phyloP scores from a whole-genome alignment of 2,329 filamentous ascomycete genomes.

The Nothophaeocryptopus gaeumannii region DNA sequence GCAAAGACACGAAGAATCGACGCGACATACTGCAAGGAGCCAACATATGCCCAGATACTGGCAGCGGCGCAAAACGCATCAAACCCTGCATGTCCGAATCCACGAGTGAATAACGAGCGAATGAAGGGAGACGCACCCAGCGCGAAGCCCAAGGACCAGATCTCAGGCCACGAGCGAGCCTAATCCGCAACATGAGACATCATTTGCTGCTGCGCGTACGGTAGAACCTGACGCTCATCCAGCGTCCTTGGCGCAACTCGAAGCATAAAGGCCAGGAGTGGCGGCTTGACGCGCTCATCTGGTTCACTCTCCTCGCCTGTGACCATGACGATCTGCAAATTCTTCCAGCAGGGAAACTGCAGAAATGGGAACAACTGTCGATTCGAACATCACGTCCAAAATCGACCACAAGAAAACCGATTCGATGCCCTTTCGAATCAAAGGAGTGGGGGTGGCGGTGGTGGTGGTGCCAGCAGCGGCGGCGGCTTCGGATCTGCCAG shows the following conservation, averaged over 20 bases:
- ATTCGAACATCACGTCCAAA: slow-evolving; percentile 2
- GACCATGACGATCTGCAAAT: slow-evolving; percentile 54
- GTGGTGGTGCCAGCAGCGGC: neutral
- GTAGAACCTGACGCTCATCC: neutral
- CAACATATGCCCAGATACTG: no score
- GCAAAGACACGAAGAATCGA: no score
- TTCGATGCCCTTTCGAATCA: slow-evolving; percentile 7
- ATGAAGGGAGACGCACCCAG: no score
- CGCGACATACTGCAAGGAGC: no score
- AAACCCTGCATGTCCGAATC: no score
- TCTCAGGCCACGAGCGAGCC: no score
- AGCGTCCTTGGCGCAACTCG: neutral
- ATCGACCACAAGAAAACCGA: slow-evolving; percentile 8
- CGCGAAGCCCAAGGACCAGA: no score
- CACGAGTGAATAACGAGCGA: no score
- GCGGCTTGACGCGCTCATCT: neutral
- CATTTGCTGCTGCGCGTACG: no score
- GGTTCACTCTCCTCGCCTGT: neutral
- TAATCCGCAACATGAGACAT: no score
- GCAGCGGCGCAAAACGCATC: no score
- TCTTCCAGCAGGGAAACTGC: slow-evolving; percentile 64
- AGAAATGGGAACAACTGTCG: slow-evolving; percentile 49
- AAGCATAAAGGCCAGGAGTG: no score
- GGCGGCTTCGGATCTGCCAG: neutral
- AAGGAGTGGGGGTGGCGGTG: neutral